Base-by-base conservation (phyloP, 179 eudicot species). In the Camellia oleifera region DNA sequence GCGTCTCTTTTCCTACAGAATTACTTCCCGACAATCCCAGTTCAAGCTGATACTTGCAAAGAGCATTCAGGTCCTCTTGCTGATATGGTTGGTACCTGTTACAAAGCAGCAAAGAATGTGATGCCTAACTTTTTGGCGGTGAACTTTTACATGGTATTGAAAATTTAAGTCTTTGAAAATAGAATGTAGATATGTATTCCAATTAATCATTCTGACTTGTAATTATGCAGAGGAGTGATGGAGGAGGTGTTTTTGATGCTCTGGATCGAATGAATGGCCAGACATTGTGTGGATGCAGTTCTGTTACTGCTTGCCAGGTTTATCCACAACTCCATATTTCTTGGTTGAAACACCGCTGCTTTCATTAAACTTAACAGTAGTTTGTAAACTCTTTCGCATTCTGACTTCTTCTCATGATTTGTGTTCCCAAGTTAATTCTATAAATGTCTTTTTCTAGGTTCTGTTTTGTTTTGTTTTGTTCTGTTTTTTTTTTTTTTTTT, bases 91-190 rank as follows among this genome's bases (percentile, higher is more conserved):
- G 90, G 85, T 44, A 86, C 97, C 64, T 96, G 99, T 80, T 92
- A 81, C 73, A 92, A 91, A 82, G 91, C 91, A 15, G 91, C 97
- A 5, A 94, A 94, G 79, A 92, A 89, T 84, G 46, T 26, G 77
- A 80, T 96, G 94, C 98, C 99, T 58, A 96, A 96, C 86, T 96
- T 90, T 82, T 72, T 96, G 46, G 99, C 99, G 20, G 97, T 96
- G 78, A 96, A 96, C 84, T 96, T 90, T 72, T 96, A 96, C 90
- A 92, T 94, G 99, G 99, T 96, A 94, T 45, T 79, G 66, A 58
- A 74, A 42, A 15, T 72, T 74, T 62, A 4, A 26, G 12, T 79
- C 46, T 14, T 9, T 13, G 45, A 4, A 17, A 14, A 14, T 48
- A 14, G 72, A 54, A 45, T 13, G n/a, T 46, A 7, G 81, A 74